phyloP scores from a whole-genome alignment of 768 basidiomycete genomes.

The Kondoa subrosea region DNA sequence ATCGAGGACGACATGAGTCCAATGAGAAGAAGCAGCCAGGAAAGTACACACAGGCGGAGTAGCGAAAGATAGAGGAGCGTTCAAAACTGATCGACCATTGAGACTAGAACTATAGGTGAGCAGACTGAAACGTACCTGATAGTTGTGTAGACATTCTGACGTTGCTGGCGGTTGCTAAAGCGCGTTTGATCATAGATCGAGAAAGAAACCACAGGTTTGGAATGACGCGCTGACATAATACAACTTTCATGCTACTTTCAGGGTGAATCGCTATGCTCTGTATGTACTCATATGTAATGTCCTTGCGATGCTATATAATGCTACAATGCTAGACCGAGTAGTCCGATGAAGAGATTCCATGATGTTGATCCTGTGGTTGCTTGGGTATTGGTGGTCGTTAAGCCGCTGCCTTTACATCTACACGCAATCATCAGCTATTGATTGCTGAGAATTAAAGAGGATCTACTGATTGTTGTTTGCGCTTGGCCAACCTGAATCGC shows the following conservation, averaged over 20 bases:
- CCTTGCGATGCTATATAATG: not conserved
- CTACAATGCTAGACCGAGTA: not conserved
- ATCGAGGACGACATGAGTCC: not conserved
- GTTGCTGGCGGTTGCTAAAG: too few relatives aligned
- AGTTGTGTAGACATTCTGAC: too few relatives aligned
- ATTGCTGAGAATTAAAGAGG: not conserved
- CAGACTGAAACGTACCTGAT: not conserved
- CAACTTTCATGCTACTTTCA: too few relatives aligned
- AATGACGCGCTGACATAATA: too few relatives aligned
- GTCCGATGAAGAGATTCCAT: not conserved
- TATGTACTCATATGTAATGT: too few relatives aligned
- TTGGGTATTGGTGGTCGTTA: not conserved
- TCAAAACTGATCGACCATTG: not conserved
- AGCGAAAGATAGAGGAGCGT: not conserved
- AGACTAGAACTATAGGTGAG: not conserved
- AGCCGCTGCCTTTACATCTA: conserved; percentile 26
- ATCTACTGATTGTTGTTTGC: conserved; percentile 32
- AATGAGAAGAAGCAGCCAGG: not conserved
- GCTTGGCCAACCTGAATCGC: conserved; percentile 71
- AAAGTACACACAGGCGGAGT: not conserved
- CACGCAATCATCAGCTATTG: not conserved
- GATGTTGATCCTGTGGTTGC: not conserved
- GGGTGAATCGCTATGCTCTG: too few relatives aligned
- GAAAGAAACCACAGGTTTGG: too few relatives aligned
- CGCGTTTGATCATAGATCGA: too few relatives aligned